These are phyloP conservation scores for Wickerhamiella qilinensis DNA, from an alignment of 805 yeast genomes.

Conservation along the genomic window DNA sequence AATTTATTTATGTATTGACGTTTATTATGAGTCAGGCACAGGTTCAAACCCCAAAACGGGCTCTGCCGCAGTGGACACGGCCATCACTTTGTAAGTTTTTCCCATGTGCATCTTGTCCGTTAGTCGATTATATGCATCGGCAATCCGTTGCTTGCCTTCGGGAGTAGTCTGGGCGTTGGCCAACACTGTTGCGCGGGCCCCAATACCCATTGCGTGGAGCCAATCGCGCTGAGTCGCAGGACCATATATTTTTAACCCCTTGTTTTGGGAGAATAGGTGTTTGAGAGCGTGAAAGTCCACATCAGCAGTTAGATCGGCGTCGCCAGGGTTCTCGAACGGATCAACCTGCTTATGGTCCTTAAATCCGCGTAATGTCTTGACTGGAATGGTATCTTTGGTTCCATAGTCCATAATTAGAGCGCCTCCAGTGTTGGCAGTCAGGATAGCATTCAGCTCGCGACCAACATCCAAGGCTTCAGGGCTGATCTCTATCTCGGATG, in stretches of 20 bases:
- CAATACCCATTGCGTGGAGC: slow-evolving; percentile 61
- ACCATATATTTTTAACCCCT: slow-evolving; percentile 28
- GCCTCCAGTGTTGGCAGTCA: slow-evolving; percentile 33
- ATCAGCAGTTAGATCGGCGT: slow-evolving; percentile 67
- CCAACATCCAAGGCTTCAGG: slow-evolving; percentile 53
- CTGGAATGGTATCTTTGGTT: slow-evolving; percentile 42
- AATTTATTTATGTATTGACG: no score
- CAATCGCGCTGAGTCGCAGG: slow-evolving; percentile 68
- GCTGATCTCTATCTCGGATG: slow-evolving; percentile 53
- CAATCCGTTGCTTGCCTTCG: slow-evolving; percentile 36
- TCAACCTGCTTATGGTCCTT: slow-evolving; percentile 54
- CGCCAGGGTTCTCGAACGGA: slow-evolving; percentile 63
- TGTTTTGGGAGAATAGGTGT: slow-evolving; percentile 20
- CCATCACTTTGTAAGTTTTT: slow-evolving; percentile 54
- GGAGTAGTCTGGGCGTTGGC: slow-evolving; percentile 27
- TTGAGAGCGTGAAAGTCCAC: slow-evolving; percentile 59
- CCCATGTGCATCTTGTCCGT: slow-evolving; percentile 64
- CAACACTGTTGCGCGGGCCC: slow-evolving; percentile 38
- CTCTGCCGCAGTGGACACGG: slow-evolving; percentile 19
- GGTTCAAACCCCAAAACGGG: background rate
- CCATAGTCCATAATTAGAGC: slow-evolving; percentile 72
- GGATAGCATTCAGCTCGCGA: slow-evolving; percentile 33
- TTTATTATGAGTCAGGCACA: no score
- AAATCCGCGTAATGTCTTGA: slow-evolving; percentile 61
- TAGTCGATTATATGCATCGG: slow-evolving; percentile 42